These are phyloP conservation scores for Penicillium robsamsonii DNA, from an alignment of 495 filamentous ascomycete species.

Conservation along the genomic window DNA sequence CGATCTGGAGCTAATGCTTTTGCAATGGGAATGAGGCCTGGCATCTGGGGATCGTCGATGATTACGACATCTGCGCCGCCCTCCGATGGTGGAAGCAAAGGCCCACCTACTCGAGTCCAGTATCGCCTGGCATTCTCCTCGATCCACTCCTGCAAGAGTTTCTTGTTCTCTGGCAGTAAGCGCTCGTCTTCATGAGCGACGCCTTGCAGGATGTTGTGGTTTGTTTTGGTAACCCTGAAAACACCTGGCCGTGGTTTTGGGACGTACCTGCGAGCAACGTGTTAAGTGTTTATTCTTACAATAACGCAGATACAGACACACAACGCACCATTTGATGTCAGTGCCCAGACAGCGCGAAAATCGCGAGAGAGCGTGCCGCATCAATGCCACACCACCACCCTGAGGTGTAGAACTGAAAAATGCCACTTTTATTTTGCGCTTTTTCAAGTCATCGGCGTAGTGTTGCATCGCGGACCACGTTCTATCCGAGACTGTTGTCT, in stretches of 20 bases:
- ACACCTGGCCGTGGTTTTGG: constrained; percentile 82
- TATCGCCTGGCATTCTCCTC: constrained; percentile 73
- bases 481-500: constrained; percentile 53
- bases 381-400: constrained; percentile 83
- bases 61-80: constrained; percentile 80
- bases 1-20: constrained; percentile 68
- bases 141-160: constrained; percentile 67
- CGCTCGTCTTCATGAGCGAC: constrained; percentile 63
- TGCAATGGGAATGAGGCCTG: constrained; percentile 72
- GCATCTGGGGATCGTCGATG: constrained; percentile 89
- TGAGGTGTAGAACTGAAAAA: constrained; percentile 88
- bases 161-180: constrained; percentile 58
- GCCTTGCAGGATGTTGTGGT: constrained; percentile 91
- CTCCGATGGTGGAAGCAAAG: constrained; percentile 61
- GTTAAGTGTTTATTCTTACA: not conserved
- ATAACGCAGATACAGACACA: not conserved
- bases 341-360: constrained; percentile 68
- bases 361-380: constrained; percentile 80
- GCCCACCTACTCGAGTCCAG: constrained; percentile 69
- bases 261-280: constrained; percentile 54
- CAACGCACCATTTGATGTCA: constrained; percentile 69
- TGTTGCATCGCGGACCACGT: constrained; percentile 72
- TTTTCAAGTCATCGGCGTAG: constrained; percentile 65
- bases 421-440: constrained; percentile 66
- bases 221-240: constrained; percentile 85